Evolutionary conservation across 805 yeast genomes (phyloP).

Genomic region (Pichia nakasei): DNA sequence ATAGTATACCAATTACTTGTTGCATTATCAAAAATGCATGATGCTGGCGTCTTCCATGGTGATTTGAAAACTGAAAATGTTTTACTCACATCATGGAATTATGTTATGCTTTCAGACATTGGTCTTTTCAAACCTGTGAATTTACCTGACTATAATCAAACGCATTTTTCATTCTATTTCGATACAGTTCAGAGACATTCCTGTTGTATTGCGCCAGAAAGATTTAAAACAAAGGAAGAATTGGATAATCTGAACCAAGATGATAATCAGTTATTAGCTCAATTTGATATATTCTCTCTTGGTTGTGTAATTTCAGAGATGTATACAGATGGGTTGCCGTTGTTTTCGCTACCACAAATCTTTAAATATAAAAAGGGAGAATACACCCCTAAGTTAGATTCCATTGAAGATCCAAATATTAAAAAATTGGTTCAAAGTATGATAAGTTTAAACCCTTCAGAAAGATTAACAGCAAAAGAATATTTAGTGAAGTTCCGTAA

Average conservation of each 20-base stretch:
- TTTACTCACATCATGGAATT: conserved; percentile 79
- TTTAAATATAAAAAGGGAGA: conserved; percentile 73
- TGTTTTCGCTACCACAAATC: conserved; percentile 78
- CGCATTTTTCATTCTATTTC: conserved; percentile 83
- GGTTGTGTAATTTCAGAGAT: conserved; percentile 91
- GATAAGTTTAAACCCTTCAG: conserved; percentile 53
- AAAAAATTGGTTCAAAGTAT: conserved; percentile 51
- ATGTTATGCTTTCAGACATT: conserved; percentile 78
- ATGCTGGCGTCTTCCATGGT: conserved; percentile 62
- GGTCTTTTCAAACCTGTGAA: conserved; percentile 76
- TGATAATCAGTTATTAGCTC: conserved; percentile 34
- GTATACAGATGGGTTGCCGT: conserved; percentile 76
- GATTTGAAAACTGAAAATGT: conserved; percentile 89
- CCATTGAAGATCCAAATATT: conserved; percentile 42
- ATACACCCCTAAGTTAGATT: conserved; percentile 52
- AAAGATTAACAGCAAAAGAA: conserved; percentile 47
- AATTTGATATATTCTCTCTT: conserved; percentile 75
- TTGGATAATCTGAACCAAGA: conserved; percentile 10
- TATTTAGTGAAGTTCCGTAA: conserved; percentile 44
- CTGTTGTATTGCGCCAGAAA: conserved; percentile 92
- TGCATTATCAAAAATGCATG: conserved; percentile 59
- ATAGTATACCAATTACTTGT: conserved; percentile 69
- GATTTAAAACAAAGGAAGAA: conserved; percentile 41
- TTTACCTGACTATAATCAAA: conserved; percentile 89
- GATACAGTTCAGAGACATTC: conserved; percentile 81